Evolutionary conservation across 208 protist genomes (phyloP), one percentile per base, ranked within the genome.

Genomic region (Trypanosoma caninum): DNA sequence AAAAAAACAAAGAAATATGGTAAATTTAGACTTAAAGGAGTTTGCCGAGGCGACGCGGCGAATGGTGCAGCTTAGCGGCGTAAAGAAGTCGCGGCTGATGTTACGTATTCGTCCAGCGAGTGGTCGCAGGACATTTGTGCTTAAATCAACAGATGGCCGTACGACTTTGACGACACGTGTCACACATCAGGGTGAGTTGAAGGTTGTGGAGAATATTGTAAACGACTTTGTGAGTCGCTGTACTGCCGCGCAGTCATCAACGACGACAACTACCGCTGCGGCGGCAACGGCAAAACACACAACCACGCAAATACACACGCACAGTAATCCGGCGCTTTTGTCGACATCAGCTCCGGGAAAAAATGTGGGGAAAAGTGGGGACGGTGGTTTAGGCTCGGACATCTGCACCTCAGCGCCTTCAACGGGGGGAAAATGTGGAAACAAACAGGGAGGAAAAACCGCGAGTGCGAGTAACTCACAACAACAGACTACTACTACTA

Each of bases 131-230:
- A 76, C 46, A 56, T 81, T 93, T 59, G 56, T 89, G 13, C 41
- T 93, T 7, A 89, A 89, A 48, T 67, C 70, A 5, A 93, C 87
- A 0, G 81, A 93, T 47, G 83, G 82, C 42, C 55, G 69, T 8
- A 74, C 78, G 18, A 90, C 82, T 1, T 37, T 87, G 25, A 89
- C 76, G n/a, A 86, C 83, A 14, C 73, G 69, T 8, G 70, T 91
- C 20, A 54, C 45, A 23, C 69, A 89, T 55, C 72, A 87, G 22
- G 76, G 76, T 0, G 76, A 93, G 58, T 54, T 93, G 0, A 80
- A 72, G 42, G 52, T 78, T 30, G 75, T 91, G 37, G 82, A 93
- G 54, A 50, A 55, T 5, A 40, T 93, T 5, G 65, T 93, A 13
- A 62, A 71, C 38, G 74, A 84, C 33, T 93, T 87, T 44, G 81